A percentile compares a stretch with the other conserved stretches of the same genome.
phyloP scores from a whole-genome alignment of 495 filamentous ascomycete species.

The Neurospora sp. region DNA sequence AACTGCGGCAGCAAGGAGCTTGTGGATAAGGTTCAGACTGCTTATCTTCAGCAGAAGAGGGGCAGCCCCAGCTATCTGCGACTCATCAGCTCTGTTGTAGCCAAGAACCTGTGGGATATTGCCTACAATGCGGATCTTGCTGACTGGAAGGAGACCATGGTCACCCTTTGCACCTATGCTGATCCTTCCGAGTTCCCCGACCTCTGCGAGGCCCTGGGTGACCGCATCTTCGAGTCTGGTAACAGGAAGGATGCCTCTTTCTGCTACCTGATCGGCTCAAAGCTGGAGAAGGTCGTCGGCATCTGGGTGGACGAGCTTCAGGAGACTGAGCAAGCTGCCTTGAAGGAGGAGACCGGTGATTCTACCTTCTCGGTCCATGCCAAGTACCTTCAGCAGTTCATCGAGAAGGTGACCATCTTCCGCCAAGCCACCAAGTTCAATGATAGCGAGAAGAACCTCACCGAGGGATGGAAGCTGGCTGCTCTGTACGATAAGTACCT shows the following conservation, averaged over 20 bases:
- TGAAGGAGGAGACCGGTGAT: slow-evolving; percentile 55
- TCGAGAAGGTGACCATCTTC: slow-evolving; percentile 98
- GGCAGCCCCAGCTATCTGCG: slow-evolving; percentile 85
- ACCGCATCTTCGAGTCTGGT: slow-evolving; percentile 71
- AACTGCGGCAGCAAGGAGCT: slow-evolving; percentile 92
- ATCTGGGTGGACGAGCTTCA: slow-evolving; percentile 89
- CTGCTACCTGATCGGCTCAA: slow-evolving; percentile 90
- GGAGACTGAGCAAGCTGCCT: slow-evolving; percentile 65
- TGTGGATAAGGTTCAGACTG: slow-evolving; percentile 84
- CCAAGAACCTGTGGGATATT: slow-evolving; percentile 96
- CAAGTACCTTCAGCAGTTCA: slow-evolving; percentile 76
- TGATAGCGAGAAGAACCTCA: slow-evolving; percentile 59
- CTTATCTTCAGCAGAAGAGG: slow-evolving; percentile 77
- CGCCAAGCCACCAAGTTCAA: slow-evolving; percentile 85
- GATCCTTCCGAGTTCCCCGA: slow-evolving; percentile 85
- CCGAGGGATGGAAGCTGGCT: slow-evolving; percentile 79
- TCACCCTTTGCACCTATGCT: slow-evolving; percentile 87
- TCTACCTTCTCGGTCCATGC: slow-evolving; percentile 89
- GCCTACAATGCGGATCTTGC: slow-evolving; percentile 88
- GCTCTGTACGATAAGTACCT: slow-evolving; percentile 89
- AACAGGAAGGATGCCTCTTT: slow-evolving; percentile 82
- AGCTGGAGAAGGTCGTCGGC: slow-evolving; percentile 87
- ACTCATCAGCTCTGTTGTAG: slow-evolving; percentile 80
- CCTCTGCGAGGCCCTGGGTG: slow-evolving; percentile 91
- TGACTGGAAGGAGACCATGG: slow-evolving; percentile 97